Percentiles rank a stretch among this genome's conserved stretches.
phyloP scores from a whole-genome alignment of 768 basidiomycete species.

The Asterophora parasitica region DNA sequence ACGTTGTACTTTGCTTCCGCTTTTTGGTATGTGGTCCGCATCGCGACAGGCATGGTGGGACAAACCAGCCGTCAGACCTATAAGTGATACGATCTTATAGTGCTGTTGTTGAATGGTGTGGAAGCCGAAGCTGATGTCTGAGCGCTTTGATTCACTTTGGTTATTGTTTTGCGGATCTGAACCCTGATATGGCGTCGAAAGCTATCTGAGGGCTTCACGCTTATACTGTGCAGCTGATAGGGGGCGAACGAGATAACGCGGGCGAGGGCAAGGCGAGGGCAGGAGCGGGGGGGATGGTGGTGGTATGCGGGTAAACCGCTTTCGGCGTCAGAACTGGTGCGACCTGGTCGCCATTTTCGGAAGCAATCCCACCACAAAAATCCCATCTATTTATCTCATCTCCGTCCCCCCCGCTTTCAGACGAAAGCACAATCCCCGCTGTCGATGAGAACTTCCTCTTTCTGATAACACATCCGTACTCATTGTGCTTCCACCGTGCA shows the following conservation, averaged over 20 bases:
- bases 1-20: slow-evolving; percentile 56
- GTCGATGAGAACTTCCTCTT: too few relatives aligned
- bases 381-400: slow-evolving; percentile 27
- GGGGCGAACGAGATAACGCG: neutral
- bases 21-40: slow-evolving; percentile 42
- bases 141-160: slow-evolving; percentile 18
- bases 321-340: slow-evolving; percentile 17
- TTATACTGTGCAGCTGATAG: neutral
- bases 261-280: slow-evolving; percentile 1
- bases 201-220: neutral
- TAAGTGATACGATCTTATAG: slow-evolving; percentile 11
- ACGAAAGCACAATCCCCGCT: neutral
- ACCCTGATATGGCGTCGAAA: neutral
- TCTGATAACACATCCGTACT: too few relatives aligned
- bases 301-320: slow-evolving; percentile 16
- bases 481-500: too few relatives aligned
- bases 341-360: slow-evolving; percentile 20
- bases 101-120: slow-evolving; percentile 14
- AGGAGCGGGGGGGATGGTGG: slow-evolving; percentile 14
- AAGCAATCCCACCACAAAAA: slow-evolving; percentile 15
- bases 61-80: slow-evolving; percentile 18
- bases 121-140: slow-evolving; percentile 19
- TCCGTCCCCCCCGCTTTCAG: slow-evolving; percentile 27
- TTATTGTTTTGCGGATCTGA: slow-evolving; percentile 13
- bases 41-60: slow-evolving; percentile 43